Evolutionary conservation across 345 rosid genomes (phyloP), one percentile per base, ranked within the genome.

Genomic region (Capsella bursapastoris): DNA sequence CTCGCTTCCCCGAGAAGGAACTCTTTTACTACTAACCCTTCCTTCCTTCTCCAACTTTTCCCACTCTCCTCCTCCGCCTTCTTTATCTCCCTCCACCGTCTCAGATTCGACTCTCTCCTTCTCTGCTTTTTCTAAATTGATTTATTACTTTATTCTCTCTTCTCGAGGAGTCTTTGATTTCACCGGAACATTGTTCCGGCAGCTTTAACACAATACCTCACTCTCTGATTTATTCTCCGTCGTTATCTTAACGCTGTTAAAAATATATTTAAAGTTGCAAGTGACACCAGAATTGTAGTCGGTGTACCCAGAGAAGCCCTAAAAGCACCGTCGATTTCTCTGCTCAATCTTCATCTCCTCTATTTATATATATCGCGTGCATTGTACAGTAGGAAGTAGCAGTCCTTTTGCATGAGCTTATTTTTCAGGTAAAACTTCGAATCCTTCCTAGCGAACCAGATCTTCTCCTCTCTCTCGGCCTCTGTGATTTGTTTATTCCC

Each of bases 331-430:
- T 56, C 68, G 6, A 67, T 49, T 18, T 11, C 22, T 49, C 5
- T 45, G 50, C 50, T 45, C 49, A 32, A 32, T 34, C 57, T 32
- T 51, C 74, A 34, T 48, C 10, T 44, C 7, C 49, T 44, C 18
- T 43, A n/a, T 34, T 40, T 18, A 43, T 2, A 22, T 18, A 43
- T 2, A 12, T 28, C 72, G 31, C 38, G 7, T 16, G 50, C 67
- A 58, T 31, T 67, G 73, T 49, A 44, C 53, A 41, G 41, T 57
- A 68, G 50, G 25, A 44, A 52, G 31, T 15, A 52, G 4, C 32
- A 32, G 15, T 62, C 31, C 51, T 34, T 43, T 62, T 76, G 70
- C 57, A 53, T 76, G 70, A 62, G 58, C 16, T 2, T 69, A 7
- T 12, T 5, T 55, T 40, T 37, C 70, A 62, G 79, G 79, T 76